Evolutionary conservation across 2,329 filamentous ascomycete genomes (phyloP), one percentile per base, ranked within the genome.

Genomic region (Xylariaceae sp.): DNA sequence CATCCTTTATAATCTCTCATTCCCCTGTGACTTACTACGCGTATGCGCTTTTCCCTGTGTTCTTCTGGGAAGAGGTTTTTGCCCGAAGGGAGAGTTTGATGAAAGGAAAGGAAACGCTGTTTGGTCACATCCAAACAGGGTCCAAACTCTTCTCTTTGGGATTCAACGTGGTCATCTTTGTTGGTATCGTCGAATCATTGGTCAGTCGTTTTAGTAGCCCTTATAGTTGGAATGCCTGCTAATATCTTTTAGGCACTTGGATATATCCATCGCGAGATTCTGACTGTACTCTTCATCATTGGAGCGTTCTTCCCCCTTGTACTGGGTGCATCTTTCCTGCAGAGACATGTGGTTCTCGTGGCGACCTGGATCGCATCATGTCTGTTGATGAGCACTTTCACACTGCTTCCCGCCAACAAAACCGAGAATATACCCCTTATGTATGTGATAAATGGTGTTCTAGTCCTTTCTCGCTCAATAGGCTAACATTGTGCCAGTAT

Each of bases 31-130:
- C 87, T 2, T 98, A 98, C 63, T 98, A 97, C 57, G 79, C 81
- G 2, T 98, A 98, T 61, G 87, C 85, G 1, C 78, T 94, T 54
- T 98, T 98, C 63, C 93, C 93, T 0, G 82, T 95, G 2, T 78
- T 88, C 43, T 97, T 98, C 68, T 98, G 93, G 93, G 91, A 96
- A 64, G 90, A 96, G 57, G 87, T 96, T 0, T 91, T 85, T 63
- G 87, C 87, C 3, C 80, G 86, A 19, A 78, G 89, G 42, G 72
- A 75, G 34, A 87, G 87, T 32, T 64, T 96, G 11, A 57, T 67
- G 4, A 75, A 81, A 47, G 90, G 89, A 3, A 73, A 76, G 38
- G 75, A 74, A 48, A 73, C 78, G 37, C 68, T 97, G 8, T 82
- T 95, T 50, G 74, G 78, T 1, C 76, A 90, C 51, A 67, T 90